phyloP scores from a whole-genome alignment of 768 basidiomycete genomes.

The Hypholoma sublateritium region DNA sequence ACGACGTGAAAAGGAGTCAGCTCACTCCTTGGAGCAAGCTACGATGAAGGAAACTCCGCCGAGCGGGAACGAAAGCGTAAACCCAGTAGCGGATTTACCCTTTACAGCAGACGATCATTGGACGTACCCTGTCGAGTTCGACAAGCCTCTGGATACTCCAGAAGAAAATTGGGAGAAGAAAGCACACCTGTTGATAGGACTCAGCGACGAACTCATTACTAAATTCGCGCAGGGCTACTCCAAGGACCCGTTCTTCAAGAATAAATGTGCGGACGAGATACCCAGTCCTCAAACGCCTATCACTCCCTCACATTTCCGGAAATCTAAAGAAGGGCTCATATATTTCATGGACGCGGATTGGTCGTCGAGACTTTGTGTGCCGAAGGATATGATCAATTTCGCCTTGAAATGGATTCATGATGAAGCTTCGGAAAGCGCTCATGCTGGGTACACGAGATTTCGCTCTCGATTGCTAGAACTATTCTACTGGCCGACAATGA shows the following conservation, averaged over 20 bases:
- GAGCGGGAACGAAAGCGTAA: not conserved
- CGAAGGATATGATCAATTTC: not conserved
- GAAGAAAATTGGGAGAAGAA: conserved; percentile 1
- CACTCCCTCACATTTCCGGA: not conserved
- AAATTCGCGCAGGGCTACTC: not conserved
- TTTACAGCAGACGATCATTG: not conserved
- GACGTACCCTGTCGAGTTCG: conserved; percentile 6
- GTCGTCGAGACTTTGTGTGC: conserved; percentile 2
- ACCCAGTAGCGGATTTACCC: not conserved
- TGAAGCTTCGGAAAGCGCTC: not conserved
- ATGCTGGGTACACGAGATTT: not conserved
- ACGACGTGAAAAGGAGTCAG: not conserved
- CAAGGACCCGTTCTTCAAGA: not conserved
- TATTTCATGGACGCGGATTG: conserved; percentile 5
- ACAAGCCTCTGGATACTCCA: not conserved
- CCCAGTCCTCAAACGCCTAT: not conserved
- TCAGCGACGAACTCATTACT: not conserved
- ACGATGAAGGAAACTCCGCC: not conserved
- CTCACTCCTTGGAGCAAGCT: not conserved
- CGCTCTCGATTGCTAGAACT: not conserved
- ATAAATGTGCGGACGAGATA: not conserved
- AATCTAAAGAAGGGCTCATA: not conserved
- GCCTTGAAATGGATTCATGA: not conserved
- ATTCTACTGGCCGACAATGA: conserved; percentile 9
- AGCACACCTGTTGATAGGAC: not conserved